Percentiles rank a stretch among this genome's conserved stretches.
Conservation (phyloP, 2,329 filamentous ascomycete genomes). For the Talaromyces sp. region DNA sequence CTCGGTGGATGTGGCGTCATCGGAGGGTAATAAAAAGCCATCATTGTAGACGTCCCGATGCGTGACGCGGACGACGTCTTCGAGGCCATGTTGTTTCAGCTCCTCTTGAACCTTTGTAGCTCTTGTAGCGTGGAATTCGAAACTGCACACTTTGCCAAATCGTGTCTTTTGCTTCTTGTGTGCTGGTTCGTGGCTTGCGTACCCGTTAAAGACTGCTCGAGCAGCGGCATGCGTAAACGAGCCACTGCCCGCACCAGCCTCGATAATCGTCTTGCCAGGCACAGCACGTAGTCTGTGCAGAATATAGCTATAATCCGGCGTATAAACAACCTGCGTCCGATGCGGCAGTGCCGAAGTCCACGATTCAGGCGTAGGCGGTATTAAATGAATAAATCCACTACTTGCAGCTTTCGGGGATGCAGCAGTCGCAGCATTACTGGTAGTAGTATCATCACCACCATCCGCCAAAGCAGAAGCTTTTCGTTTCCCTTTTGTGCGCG, state of each 20-base stretch:
- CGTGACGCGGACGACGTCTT: conserved; percentile 45
- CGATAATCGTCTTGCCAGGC: conserved; percentile 49
- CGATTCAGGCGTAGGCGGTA: conserved; percentile 51
- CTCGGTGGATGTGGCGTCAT: conserved; percentile 15
- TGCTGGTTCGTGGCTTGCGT: conserved; percentile 30
- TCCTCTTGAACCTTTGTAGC: conserved; percentile 44
- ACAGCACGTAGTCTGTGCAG: conserved; percentile 49
- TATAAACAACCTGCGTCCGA: conserved; percentile 55
- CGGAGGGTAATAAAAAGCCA: conserved; percentile 46
- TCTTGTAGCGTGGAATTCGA: conserved; percentile 51
- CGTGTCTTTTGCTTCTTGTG: conserved; percentile 28
- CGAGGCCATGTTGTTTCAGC: conserved; percentile 45
- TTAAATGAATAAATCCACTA: conserved; percentile 51
- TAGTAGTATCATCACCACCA: conserved; percentile 32
- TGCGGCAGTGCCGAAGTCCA: conserved; percentile 54
- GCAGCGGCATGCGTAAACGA: conserved; percentile 53
- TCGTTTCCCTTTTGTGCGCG: conserved; percentile 55
- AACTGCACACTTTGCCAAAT: conserved; percentile 50
- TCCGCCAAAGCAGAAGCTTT: conserved; percentile 33
- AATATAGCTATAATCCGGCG: conserved; percentile 55
- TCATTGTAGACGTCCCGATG: conserved; percentile 52
- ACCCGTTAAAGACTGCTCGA: conserved; percentile 51
- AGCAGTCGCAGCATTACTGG: conserved; percentile 25
- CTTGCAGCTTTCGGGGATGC: conserved; percentile 34
- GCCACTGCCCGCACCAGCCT: conserved; percentile 54